Percentiles rank a stretch among this genome's conserved stretches.
These are phyloP conservation scores for Phytopythium delawarense DNA, from an alignment of 352 stramenopile species.

Conservation along the genomic window DNA sequence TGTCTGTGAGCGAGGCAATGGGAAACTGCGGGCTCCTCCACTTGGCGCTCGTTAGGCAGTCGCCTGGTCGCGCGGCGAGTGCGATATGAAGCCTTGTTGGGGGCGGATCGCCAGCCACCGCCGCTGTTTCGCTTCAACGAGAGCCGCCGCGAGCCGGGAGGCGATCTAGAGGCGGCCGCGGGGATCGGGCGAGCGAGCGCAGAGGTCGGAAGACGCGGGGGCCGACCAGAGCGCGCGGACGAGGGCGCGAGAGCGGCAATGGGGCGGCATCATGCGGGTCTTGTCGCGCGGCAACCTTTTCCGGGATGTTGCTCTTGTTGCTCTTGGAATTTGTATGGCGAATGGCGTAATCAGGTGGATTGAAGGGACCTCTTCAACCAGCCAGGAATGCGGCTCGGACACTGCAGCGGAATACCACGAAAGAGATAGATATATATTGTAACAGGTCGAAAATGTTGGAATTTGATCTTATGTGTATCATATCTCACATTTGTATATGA, in stretches of 20 bases:
- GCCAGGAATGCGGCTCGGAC: background rate
- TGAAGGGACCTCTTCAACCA: background rate
- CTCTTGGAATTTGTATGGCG: background rate
- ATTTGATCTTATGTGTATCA: background rate
- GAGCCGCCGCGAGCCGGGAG: background rate
- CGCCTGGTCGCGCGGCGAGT: background rate
- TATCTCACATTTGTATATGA: background rate
- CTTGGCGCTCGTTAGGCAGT: too few relatives aligned
- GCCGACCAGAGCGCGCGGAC: background rate
- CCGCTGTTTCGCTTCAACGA: background rate
- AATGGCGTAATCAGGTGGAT: constrained; percentile 3
- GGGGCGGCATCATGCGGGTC: background rate
- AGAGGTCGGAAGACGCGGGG: background rate
- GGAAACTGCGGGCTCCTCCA: background rate
- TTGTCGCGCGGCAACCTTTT: constrained; percentile 2
- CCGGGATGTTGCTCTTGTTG: background rate
- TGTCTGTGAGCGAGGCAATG: background rate
- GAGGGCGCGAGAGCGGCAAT: background rate
- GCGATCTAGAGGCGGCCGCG: background rate
- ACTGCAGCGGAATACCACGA: background rate
- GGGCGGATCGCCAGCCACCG: background rate
- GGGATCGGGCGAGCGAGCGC: background rate
- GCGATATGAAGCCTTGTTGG: constrained; percentile 1
- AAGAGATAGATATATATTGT: background rate
- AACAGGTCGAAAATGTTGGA: background rate